phyloP scores from a whole-genome alignment of 2,329 filamentous ascomycete genomes.

The Aaosphaeria pasadenensis region DNA sequence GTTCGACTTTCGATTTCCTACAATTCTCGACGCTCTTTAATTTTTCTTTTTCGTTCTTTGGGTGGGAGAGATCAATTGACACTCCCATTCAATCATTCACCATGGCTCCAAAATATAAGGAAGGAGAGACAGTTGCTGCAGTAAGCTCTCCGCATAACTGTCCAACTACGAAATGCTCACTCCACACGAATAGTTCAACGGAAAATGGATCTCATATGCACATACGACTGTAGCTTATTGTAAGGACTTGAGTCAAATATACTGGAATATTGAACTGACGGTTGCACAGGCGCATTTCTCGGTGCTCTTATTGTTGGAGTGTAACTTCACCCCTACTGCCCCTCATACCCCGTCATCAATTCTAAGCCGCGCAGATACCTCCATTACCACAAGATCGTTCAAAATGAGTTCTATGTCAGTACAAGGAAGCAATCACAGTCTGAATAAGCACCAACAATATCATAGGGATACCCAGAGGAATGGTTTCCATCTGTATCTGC shows the following conservation, averaged over 20 bases:
- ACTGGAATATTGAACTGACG: neutral
- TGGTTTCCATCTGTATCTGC: conserved; percentile 97
- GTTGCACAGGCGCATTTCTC: conserved; percentile 68
- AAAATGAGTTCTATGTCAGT: conserved; percentile 83
- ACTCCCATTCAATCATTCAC: conserved; percentile 4
- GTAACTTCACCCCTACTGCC: conserved; percentile 19
- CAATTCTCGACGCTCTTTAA: conserved; percentile 14
- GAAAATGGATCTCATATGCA: conserved; percentile 84
- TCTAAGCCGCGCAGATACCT: conserved; percentile 54
- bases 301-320: conserved; percentile 78
- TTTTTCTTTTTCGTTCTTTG: conserved; percentile 22
- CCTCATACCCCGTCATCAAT: conserved; percentile 5
- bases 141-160: conserved; percentile 34
- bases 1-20: conserved; percentile 9
- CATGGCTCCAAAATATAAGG: conserved; percentile 62
- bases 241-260: conserved; percentile 32
- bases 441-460: neutral
- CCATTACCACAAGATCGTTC: conserved; percentile 95
- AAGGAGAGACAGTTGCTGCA: conserved; percentile 60
- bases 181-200: conserved; percentile 60
- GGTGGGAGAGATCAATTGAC: conserved; percentile 7
- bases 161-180: conserved; percentile 20
- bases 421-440: neutral
- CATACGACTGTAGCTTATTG: conserved; percentile 84
- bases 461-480: conserved; percentile 64